Evolutionary conservation across 352 stramenopile species (phyloP).

Genomic region (Phytophthora fragariaefolia): DNA sequence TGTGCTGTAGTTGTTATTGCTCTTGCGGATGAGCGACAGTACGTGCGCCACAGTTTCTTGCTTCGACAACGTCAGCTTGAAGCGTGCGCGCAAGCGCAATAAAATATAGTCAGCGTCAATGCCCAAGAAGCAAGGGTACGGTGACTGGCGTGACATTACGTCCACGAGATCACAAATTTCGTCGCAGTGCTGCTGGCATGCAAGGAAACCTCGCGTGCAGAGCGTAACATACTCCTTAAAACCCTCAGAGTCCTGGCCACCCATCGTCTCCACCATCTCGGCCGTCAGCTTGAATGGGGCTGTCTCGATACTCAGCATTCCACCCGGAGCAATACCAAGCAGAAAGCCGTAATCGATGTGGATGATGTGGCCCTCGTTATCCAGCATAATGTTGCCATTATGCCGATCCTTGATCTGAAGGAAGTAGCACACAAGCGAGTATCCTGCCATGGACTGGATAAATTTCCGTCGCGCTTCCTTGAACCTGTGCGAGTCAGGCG

Average conservation of each 20-base stretch:
- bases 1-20: conserved; percentile 94
- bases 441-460: conserved; percentile 96
- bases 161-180: conserved; percentile 98
- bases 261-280: conserved; percentile 99
- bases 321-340: conserved; percentile 97
- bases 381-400: conserved; percentile 99
- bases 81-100: conserved; percentile 84
- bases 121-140: conserved; percentile 96
- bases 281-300: conserved; percentile 99
- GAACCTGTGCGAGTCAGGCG: conserved; percentile 87
- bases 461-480: conserved; percentile 95
- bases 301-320: conserved; percentile 98
- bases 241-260: conserved; percentile 86
- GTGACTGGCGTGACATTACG: conserved; percentile 96
- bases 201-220: conserved; percentile 97
- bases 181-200: conserved; percentile 94
- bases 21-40: conserved; percentile 91
- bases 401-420: conserved; percentile 99
- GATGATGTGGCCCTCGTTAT: conserved; percentile 98
- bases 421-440: conserved; percentile 98
- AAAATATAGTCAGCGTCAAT: conserved; percentile 89
- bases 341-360: conserved; percentile 99
- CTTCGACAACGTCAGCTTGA: conserved; percentile 89
- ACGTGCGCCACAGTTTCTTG: conserved; percentile 92
- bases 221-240: conserved; percentile 98